These are phyloP conservation scores for Basipetospora chlamydospora DNA, from an alignment of 2,329 filamentous ascomycete species.

Conservation along the genomic window DNA sequence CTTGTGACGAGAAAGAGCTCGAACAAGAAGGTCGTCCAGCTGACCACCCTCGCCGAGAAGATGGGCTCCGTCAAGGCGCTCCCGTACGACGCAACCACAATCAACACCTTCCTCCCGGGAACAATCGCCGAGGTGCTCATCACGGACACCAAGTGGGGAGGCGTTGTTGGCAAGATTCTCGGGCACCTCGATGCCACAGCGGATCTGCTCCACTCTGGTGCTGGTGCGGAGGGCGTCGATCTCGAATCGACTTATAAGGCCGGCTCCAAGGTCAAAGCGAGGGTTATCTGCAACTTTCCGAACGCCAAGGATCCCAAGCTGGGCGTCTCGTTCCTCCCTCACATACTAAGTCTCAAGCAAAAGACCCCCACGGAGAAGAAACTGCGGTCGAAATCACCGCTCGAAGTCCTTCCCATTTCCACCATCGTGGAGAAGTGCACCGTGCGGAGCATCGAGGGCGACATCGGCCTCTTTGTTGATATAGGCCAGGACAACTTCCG, in stretches of 20 bases:
- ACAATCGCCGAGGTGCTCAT: constrained; percentile 79
- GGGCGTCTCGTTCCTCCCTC: constrained; percentile 77
- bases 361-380: constrained; percentile 25
- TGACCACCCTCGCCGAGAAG: constrained; percentile 60
- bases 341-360: constrained; percentile 51
- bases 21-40: constrained; percentile 72
- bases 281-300: constrained; percentile 80
- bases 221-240: constrained; percentile 52
- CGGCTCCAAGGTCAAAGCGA: constrained; percentile 69
- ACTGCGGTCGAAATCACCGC: constrained; percentile 31
- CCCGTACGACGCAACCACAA: constrained; percentile 64
- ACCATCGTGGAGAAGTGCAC: constrained; percentile 64
- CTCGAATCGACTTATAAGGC: constrained; percentile 67
- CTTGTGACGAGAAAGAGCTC: constrained; percentile 60
- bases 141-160: constrained; percentile 56
- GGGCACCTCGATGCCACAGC: constrained; percentile 83
- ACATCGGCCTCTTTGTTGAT: constrained; percentile 68
- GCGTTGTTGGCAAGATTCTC: constrained; percentile 82
- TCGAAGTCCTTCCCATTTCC: constrained; percentile 53
- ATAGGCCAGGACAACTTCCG: constrained; percentile 47
- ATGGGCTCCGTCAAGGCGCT: constrained; percentile 51
- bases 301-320: constrained; percentile 66
- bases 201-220: constrained; percentile 78
- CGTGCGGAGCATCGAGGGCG: constrained; percentile 64
- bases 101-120: constrained; percentile 82